Conservation (phyloP, 805 yeast genomes). For the Lipomyces lipofer region DNA sequence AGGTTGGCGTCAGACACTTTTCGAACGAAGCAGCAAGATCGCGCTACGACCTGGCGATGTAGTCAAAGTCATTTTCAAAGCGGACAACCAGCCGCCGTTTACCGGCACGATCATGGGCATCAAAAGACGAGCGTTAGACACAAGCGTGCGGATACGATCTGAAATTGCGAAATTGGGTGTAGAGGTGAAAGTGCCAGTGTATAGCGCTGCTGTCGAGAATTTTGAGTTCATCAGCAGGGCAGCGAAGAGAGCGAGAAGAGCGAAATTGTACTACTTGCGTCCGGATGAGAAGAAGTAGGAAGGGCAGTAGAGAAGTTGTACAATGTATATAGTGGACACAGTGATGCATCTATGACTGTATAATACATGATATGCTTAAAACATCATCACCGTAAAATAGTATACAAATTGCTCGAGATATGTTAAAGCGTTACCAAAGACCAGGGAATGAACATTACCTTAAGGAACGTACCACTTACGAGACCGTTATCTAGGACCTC, state of each 20-base stretch:
- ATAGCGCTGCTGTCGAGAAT: constrained; percentile 72
- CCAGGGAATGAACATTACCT: too few species aligned
- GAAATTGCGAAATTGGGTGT: constrained; percentile 81
- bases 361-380: too few species aligned
- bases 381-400: too few species aligned
- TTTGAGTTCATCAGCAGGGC: constrained; percentile 80
- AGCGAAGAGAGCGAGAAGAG: constrained; percentile 66
- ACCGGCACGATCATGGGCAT: constrained; percentile 79
- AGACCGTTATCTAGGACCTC: too few species aligned
- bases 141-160: constrained; percentile 79
- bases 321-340: too few species aligned
- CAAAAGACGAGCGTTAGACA: constrained; percentile 68
- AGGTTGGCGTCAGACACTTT: constrained; percentile 62
- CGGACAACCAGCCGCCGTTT: constrained; percentile 51
- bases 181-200: constrained; percentile 77
- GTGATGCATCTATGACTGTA: too few species aligned
- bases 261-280: constrained; percentile 88
- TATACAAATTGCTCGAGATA: too few species aligned
- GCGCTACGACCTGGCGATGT: constrained; percentile 78
- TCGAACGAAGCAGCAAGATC: constrained; percentile 49
- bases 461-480: too few species aligned
- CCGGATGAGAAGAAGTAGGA: constrained; percentile 18
- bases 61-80: constrained; percentile 68
- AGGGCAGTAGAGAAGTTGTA: neutral
- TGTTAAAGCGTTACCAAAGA: too few species aligned